Percentiles rank a stretch among this genome's conserved stretches.
Conservation (phyloP, 1,284 basidiomycete genomes). For the Inonotus obliquus region DNA sequence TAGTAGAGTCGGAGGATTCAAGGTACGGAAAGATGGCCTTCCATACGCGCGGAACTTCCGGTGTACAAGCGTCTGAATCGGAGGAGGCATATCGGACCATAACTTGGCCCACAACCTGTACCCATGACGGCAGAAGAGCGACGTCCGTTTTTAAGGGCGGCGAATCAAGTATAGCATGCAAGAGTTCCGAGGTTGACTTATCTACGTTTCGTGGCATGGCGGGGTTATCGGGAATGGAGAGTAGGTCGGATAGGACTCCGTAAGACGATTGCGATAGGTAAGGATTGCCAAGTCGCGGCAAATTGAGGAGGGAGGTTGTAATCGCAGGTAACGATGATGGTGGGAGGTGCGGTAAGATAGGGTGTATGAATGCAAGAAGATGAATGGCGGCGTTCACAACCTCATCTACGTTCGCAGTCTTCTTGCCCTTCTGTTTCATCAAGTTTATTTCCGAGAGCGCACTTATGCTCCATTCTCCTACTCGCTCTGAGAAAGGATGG, state of each 20-base stretch:
- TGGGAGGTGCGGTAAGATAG: slow-evolving; percentile 58
- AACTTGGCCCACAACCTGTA: slow-evolving; percentile 64
- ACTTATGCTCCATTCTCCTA: slow-evolving; percentile 73
- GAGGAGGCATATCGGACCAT: slow-evolving; percentile 56
- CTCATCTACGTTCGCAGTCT: slow-evolving; percentile 44
- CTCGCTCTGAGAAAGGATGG: slow-evolving; percentile 84
- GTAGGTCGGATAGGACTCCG: slow-evolving; percentile 72
- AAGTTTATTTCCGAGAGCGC: slow-evolving; percentile 65
- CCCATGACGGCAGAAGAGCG: slow-evolving; percentile 66
- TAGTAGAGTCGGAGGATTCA: slow-evolving; percentile 51
- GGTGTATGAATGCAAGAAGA: slow-evolving; percentile 71
- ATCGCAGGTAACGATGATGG: slow-evolving; percentile 62
- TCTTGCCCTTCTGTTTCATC: slow-evolving; percentile 58
- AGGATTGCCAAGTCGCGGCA: slow-evolving; percentile 79
- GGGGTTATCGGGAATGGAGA: slow-evolving; percentile 49
- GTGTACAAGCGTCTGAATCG: slow-evolving; percentile 44
- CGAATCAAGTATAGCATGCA: slow-evolving; percentile 71
- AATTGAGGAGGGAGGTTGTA: slow-evolving; percentile 63
- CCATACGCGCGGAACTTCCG: slow-evolving; percentile 67
- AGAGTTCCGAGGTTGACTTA: slow-evolving; percentile 61
- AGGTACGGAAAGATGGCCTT: slow-evolving; percentile 72
- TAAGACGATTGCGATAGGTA: slow-evolving; percentile 84
- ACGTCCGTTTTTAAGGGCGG: slow-evolving; percentile 64
- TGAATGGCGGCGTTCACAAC: slow-evolving; percentile 77
- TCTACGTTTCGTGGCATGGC: slow-evolving; percentile 41